Conservation (phyloP, 2,329 filamentous ascomycete genomes). For the Colletotrichum sp. region DNA sequence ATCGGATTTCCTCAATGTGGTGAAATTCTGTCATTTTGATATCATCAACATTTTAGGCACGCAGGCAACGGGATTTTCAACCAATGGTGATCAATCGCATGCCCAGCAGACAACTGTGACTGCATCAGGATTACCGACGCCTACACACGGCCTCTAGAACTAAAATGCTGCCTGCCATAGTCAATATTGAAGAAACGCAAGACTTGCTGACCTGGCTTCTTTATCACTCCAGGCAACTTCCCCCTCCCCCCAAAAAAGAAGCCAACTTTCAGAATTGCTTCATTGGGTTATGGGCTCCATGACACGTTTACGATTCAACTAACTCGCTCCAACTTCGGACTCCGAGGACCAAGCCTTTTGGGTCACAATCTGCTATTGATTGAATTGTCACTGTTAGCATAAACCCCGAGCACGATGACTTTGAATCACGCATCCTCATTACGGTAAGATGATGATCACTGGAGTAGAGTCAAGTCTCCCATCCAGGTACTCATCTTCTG, state of each 20-base stretch:
- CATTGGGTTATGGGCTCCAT: neutral
- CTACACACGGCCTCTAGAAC: neutral
- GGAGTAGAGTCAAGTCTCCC: neutral
- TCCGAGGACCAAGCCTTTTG: neutral
- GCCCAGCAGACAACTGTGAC: neutral
- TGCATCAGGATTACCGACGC: neutral
- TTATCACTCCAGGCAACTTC: neutral
- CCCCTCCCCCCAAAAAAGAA: neutral
- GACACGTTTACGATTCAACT: neutral
- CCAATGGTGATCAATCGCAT: neutral
- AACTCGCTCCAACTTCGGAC: neutral
- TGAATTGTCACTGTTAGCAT: neutral
- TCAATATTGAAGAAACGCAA: neutral
- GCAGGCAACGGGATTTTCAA: neutral
- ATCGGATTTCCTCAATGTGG: neutral
- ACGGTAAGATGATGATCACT: neutral
- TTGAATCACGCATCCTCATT: neutral
- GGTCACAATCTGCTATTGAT: neutral
- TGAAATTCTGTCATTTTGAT: neutral
- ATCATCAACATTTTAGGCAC: neutral
- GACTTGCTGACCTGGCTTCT: neutral
- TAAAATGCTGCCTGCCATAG: neutral
- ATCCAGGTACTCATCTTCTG: neutral
- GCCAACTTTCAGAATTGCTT: neutral
- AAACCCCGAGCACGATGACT: neutral